Percentiles rank a stretch among this genome's conserved stretches.
phyloP scores from a whole-genome alignment of 805 yeast genomes.

The Barnettozyma sp. region DNA sequence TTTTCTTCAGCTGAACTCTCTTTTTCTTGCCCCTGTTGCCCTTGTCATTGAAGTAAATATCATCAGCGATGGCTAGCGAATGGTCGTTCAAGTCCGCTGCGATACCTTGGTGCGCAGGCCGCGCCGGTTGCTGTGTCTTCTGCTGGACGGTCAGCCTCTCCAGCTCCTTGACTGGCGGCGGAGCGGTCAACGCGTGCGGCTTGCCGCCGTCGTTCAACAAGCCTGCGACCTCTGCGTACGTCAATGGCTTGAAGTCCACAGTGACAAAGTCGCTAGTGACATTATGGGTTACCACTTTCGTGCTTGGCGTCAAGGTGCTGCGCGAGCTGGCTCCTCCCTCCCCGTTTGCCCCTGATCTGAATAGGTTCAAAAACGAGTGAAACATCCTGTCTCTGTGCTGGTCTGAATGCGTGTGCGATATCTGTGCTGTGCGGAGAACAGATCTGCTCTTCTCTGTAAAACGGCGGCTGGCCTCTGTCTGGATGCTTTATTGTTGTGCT shows the following conservation, averaged over 20 bases:
- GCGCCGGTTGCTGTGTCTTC: too few relatives aligned
- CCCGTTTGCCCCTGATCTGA: background rate
- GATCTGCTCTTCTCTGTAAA: too few relatives aligned
- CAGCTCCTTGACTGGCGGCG: constrained; percentile 15
- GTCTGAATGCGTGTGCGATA: background rate
- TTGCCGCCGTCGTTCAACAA: constrained; percentile 15
- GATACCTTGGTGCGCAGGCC: too few relatives aligned
- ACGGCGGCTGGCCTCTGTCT: too few relatives aligned
- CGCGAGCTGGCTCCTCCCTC: background rate
- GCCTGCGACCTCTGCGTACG: constrained; percentile 49
- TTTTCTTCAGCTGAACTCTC: constrained; percentile 13
- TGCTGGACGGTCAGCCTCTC: constrained; percentile 6
- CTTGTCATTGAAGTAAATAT: constrained; percentile 18
- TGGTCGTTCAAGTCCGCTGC: too few relatives aligned
- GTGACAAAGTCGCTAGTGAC: constrained; percentile 37
- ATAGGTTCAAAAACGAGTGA: constrained; percentile 3
- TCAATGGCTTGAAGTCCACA: constrained; percentile 39
- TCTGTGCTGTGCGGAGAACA: background rate
- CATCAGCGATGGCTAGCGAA: constrained; percentile 11
- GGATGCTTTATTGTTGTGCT: too few relatives aligned
- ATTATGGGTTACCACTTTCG: constrained; percentile 14
- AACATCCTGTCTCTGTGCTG: background rate
- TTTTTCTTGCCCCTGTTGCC: constrained; percentile 18
- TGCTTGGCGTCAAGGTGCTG: constrained; percentile 14
- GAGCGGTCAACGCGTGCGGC: constrained; percentile 1